These are phyloP conservation scores for Trichoderma guizhouense DNA, from an alignment of 2,329 filamentous ascomycete species.

Conservation along the genomic window DNA sequence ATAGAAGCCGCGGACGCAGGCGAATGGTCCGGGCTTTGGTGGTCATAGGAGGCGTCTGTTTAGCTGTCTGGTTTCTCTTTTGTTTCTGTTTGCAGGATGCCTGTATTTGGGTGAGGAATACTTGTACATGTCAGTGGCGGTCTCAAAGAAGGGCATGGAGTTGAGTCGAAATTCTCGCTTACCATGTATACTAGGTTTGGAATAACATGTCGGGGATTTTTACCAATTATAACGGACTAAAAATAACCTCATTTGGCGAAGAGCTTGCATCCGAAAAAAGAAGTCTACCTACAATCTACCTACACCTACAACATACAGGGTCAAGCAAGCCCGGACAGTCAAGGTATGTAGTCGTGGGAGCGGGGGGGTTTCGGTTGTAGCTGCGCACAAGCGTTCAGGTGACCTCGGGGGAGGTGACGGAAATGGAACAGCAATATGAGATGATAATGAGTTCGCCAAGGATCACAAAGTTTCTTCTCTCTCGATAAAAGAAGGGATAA, in stretches of 20 bases:
- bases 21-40: not conserved
- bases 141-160: not conserved
- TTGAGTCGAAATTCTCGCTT: not conserved
- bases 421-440: not conserved
- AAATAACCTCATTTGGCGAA: conserved; percentile 7
- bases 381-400: conserved; percentile 8
- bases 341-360: not conserved
- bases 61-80: not conserved
- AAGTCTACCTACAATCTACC: not conserved
- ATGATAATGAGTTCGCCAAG: not conserved
- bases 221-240: not conserved
- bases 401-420: not conserved
- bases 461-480: not conserved
- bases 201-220: not conserved
- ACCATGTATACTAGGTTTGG: not conserved
- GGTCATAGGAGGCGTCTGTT: not conserved
- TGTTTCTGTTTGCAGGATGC: not conserved
- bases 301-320: not conserved
- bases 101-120: not conserved
- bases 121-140: not conserved
- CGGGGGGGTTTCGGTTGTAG: not conserved
- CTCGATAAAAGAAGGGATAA: not conserved
- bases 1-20: conserved; percentile 1
- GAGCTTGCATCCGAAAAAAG: not conserved
- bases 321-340: not conserved